phyloP scores from a whole-genome alignment of 805 yeast genomes.

The Ogataea kodamae region DNA sequence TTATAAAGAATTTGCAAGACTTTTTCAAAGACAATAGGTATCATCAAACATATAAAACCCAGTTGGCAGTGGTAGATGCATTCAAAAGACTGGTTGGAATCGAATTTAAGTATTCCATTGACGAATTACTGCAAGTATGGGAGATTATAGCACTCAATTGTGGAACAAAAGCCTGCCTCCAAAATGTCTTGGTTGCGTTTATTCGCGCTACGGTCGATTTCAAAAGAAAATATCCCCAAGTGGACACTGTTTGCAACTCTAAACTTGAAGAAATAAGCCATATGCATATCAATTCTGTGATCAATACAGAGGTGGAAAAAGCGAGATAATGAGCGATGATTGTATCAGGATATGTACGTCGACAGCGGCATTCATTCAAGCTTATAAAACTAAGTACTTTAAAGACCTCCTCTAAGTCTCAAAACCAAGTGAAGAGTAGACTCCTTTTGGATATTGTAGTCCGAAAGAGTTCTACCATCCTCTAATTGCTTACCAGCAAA shows the following conservation, averaged over 20 bases:
- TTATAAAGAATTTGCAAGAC: slow-evolving; percentile 34
- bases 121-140: slow-evolving; percentile 17
- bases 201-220: slow-evolving; percentile 26
- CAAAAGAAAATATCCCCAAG: slow-evolving; percentile 22
- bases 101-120: slow-evolving; percentile 7
- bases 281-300: slow-evolving; percentile 46
- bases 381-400: slow-evolving; percentile 29
- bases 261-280: slow-evolving; percentile 28
- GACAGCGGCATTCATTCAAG: background rate
- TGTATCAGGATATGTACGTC: no score
- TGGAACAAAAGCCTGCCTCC: slow-evolving; percentile 33
- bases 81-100: slow-evolving; percentile 5
- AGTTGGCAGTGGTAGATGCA: slow-evolving; percentile 11
- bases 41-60: slow-evolving; percentile 18
- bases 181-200: slow-evolving; percentile 56
- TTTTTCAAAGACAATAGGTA: slow-evolving; percentile 18
- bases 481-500: slow-evolving; percentile 48
- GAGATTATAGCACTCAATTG: slow-evolving; percentile 12
- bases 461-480: slow-evolving; percentile 90
- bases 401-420: slow-evolving; percentile 93
- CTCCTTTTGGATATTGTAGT: slow-evolving; percentile 55
- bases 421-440: slow-evolving; percentile 72
- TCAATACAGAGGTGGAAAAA: slow-evolving; percentile 36
- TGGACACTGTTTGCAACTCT: slow-evolving; percentile 46
- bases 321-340: no score